These are phyloP conservation scores for Entonaema liquescens DNA, from an alignment of 495 filamentous ascomycete species.

Conservation along the genomic window DNA sequence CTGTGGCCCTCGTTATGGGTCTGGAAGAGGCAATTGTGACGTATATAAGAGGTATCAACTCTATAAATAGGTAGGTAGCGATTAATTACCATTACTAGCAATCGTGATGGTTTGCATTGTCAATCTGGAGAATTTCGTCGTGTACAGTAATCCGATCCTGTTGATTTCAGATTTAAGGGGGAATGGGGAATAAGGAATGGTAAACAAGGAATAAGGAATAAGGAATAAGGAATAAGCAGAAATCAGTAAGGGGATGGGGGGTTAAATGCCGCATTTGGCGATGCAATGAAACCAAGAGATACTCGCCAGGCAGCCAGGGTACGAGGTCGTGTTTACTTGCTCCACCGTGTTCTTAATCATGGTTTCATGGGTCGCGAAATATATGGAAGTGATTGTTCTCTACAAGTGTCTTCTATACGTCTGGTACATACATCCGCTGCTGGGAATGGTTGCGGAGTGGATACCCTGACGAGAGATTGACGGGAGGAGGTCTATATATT, in stretches of 20 bases:
- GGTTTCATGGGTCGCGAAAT: slow-evolving; percentile 4
- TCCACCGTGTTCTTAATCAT: not conserved
- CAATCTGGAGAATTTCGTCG: too few species aligned
- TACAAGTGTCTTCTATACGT: not conserved
- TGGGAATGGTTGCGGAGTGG: slow-evolving; percentile 9
- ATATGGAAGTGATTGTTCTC: slow-evolving; percentile 6
- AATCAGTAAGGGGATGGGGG: not conserved
- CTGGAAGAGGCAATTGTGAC: slow-evolving; percentile 1
- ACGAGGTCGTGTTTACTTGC: not conserved
- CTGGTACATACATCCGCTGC: slow-evolving; percentile 26
- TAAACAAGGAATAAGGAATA: too few species aligned
- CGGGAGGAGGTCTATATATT: not conserved
- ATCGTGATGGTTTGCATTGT: too few species aligned
- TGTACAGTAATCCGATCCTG: too few species aligned
- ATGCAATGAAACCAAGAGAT: not conserved
- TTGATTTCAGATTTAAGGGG: not conserved
- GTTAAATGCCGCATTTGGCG: not conserved
- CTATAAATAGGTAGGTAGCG: not conserved
- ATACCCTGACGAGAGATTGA: slow-evolving; percentile 28
- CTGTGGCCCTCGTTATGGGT: not conserved
- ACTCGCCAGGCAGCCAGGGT: not conserved
- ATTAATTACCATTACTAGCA: too few species aligned
- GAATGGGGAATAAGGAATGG: not conserved
- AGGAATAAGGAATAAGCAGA: not conserved
- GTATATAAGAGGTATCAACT: not conserved